Percentiles rank a stretch among this genome's conserved stretches.
phyloP scores from a whole-genome alignment of 139 green algal species.

The Haematococcus sp. region DNA sequence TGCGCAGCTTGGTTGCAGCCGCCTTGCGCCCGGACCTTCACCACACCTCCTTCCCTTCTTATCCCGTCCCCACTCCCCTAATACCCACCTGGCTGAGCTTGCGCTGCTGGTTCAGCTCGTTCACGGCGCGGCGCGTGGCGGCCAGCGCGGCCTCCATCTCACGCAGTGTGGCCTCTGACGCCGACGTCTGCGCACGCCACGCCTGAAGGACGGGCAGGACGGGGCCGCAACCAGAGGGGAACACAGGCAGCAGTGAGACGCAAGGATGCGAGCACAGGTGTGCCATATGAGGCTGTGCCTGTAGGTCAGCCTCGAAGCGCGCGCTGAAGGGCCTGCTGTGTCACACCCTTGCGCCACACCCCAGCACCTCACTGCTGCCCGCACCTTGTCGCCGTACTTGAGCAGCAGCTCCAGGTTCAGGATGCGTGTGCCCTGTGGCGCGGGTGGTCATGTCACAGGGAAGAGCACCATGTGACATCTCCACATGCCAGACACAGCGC shows the following conservation, averaged over 20 bases:
- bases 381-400: conserved; percentile 66
- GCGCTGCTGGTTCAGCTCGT: conserved; percentile 70
- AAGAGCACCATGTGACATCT: no score
- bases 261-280: no score
- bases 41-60: neutral
- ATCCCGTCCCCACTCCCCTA: no score
- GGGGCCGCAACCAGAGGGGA: no score
- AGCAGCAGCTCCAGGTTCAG: conserved; percentile 81
- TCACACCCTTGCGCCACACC: neutral
- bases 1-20: neutral
- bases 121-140: conserved; percentile 28
- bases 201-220: neutral
- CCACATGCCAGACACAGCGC: no score
- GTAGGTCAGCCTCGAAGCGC: no score
- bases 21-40: conserved; percentile 1
- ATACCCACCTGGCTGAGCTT: conserved; percentile 85
- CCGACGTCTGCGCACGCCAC: conserved; percentile 29
- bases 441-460: no score
- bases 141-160: conserved; percentile 27
- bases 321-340: no score
- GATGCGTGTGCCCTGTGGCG: conserved; percentile 58
- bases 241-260: neutral
- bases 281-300: neutral
- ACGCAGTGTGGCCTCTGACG: conserved; percentile 36
- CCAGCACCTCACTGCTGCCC: conserved; percentile 15